phyloP scores from a whole-genome alignment of 2,329 filamentous ascomycete genomes.

The Exophiala sideris region DNA sequence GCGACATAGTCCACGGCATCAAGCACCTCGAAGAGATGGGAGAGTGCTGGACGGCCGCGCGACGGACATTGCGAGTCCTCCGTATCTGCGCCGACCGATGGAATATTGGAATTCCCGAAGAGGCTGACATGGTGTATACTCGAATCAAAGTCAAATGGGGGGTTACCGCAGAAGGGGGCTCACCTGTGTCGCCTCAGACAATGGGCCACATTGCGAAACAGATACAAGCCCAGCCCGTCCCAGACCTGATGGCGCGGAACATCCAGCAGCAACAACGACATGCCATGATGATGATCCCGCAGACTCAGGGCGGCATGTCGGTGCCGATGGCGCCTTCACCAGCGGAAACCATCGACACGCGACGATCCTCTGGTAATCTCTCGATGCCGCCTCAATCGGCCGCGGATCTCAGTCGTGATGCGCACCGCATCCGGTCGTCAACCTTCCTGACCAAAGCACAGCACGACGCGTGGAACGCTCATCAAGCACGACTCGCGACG shows the following conservation, averaged over 20 bases:
- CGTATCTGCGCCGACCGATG: conserved; percentile 84
- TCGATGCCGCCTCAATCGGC: conserved; percentile 30
- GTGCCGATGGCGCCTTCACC: conserved; percentile 15
- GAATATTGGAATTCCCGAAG: conserved; percentile 80
- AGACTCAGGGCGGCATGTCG: conserved; percentile 14
- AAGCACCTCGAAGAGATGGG: conserved; percentile 94
- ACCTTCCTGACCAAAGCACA: conserved; percentile 29
- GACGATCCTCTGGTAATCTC: conserved; percentile 23
- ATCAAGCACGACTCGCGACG: conserved; percentile 27
- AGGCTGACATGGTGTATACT: conserved; percentile 71
- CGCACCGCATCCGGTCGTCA: conserved; percentile 19
- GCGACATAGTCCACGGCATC: conserved; percentile 86
- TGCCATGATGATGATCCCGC: conserved; percentile 9
- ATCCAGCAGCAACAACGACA: conserved; percentile 29
- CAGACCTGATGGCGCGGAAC: conserved; percentile 25
- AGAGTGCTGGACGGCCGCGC: conserved; percentile 87
- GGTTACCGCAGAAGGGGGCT: conserved; percentile 47
- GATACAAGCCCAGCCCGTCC: conserved; percentile 19
- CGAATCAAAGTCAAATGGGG: conserved; percentile 79
- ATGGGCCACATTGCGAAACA: conserved; percentile 29
- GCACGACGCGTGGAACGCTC: conserved; percentile 36
- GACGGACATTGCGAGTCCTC: conserved; percentile 79
- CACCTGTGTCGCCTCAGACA: conserved; percentile 53
- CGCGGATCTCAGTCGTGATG: conserved; percentile 26
- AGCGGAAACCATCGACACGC: conserved; percentile 18